Base-by-base conservation (phyloP, 2,329 filamentous ascomycete genomes). In the Apiospora rasikravindrae region DNA sequence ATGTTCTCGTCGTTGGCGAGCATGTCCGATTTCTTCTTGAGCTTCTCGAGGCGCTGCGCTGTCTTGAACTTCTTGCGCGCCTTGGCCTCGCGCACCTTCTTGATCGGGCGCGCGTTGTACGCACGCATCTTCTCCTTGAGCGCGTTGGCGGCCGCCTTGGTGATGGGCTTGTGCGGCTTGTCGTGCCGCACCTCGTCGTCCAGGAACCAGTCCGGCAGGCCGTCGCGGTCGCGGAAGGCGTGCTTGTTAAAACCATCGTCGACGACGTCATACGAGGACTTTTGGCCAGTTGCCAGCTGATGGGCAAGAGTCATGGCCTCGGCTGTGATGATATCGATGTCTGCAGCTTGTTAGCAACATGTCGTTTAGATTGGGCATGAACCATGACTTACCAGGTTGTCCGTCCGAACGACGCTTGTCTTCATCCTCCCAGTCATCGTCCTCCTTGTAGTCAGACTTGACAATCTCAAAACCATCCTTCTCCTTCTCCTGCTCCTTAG, bases 271-370 rank as follows among this genome's bases (percentile, higher is more conserved):
- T 92, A 83, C 66, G 90, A 92, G 0, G 92, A 93, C 82, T 92
- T 95, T 80, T 96, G 89, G 64, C 96, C 96, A 0, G 93, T 94
- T 4, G 95, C 96, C 73, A 99, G 91, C 79, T 94, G 90, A 76
- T 98, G 96, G 0, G 96, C 97, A 22, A 99, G 88, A 0, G 96
- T 97, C 96, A 99, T 99, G 75, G 97, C 96, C 86, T 99, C 96
- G 6, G 95, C 96, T n/a, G 96, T 99, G 79, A 98, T 97, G 78
- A 99, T 98, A 81, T 98, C 95, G 83, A 99, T 97, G 80, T 98
- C 95, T 88, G 40, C 8, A 83, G 81, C 71, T 40, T 40, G 33
- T 71, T 66, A 37, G 70, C 79, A 77, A 80, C 79, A 26, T 16
- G 57, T 42, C 44, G 67, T 37, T 29, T 1, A 19, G 40, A n/a